Percentiles rank a stretch among this genome's conserved stretches.
phyloP scores from a whole-genome alignment of 306 rosid species.

The Cucumis hystrix region DNA sequence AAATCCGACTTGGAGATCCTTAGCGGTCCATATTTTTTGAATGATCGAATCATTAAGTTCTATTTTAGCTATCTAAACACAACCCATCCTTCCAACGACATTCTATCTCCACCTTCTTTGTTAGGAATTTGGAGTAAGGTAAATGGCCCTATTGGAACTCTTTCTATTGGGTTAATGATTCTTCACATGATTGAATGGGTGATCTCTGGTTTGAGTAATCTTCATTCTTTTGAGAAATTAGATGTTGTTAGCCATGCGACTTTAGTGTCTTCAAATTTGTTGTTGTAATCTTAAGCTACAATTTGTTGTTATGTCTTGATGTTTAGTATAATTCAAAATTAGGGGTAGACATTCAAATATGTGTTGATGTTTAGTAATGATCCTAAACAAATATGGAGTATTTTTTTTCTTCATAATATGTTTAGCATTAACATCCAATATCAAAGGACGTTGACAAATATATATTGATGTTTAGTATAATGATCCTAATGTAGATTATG shows the following conservation, averaged over 20 bases:
- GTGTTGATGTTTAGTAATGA: too few relatives aligned
- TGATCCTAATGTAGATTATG: too few relatives aligned
- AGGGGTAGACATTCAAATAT: too few relatives aligned
- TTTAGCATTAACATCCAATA: too few relatives aligned
- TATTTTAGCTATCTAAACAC: constrained; percentile 57
- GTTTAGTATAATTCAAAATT: too few relatives aligned
- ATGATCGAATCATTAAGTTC: constrained; percentile 76
- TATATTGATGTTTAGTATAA: too few relatives aligned
- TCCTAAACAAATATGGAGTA: too few relatives aligned
- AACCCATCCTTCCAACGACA: constrained; percentile 25
- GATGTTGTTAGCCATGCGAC: constrained; percentile 17
- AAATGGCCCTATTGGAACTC: constrained; percentile 33
- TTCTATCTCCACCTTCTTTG: constrained; percentile 71
- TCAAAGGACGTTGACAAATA: too few relatives aligned
- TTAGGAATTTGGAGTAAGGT: constrained; percentile 53
- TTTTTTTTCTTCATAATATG: too few relatives aligned
- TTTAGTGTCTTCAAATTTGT: constrained; percentile 39
- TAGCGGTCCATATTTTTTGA: constrained; percentile 52
- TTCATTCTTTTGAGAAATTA: constrained; percentile 28
- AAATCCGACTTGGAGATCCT: constrained; percentile 67
- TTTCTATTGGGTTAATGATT: constrained; percentile 56
- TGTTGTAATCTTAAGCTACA: constrained; percentile 21
- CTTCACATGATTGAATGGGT: constrained; percentile 74
- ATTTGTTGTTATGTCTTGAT: too few relatives aligned
- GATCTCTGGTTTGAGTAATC: constrained; percentile 33